A percentile compares a stretch with the other conserved stretches of the same genome.
Evolutionary conservation across 805 yeast species (phyloP).

Genomic region (Candida dajiaensis): DNA sequence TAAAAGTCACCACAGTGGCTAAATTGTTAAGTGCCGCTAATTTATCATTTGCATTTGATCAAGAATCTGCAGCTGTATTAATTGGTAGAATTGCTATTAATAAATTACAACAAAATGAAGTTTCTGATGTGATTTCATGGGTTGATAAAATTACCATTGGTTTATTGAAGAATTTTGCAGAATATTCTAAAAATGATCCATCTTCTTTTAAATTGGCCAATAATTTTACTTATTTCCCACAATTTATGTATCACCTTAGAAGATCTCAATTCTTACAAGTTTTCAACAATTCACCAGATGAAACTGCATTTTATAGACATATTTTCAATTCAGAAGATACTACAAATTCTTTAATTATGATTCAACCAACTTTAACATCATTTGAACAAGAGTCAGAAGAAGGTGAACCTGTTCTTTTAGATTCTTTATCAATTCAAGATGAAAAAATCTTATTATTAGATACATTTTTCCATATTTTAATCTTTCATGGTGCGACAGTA

Average conservation of each 20-base stretch:
- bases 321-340: constrained; percentile 57
- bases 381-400: constrained; percentile 41
- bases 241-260: constrained; percentile 60
- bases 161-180: constrained; percentile 40
- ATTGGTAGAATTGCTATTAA: constrained; percentile 48
- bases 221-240: constrained; percentile 52
- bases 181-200: constrained; percentile 41
- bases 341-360: constrained; percentile 55
- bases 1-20: constrained; percentile 56
- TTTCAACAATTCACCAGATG: constrained; percentile 69
- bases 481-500: constrained; percentile 59
- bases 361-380: constrained; percentile 61
- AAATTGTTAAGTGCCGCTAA: constrained; percentile 37
- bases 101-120: constrained; percentile 25
- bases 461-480: constrained; percentile 64
- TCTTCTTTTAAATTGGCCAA: constrained; percentile 45
- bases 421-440: constrained; percentile 55
- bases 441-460: constrained; percentile 53
- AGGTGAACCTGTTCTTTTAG: constrained; percentile 59
- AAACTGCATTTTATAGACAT: constrained; percentile 60
- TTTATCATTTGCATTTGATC: constrained; percentile 51
- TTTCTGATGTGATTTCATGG: constrained; percentile 40
- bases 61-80: constrained; percentile 62
- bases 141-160: constrained; percentile 43
- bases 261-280: constrained; percentile 61